These are phyloP conservation scores for Phalaenopsis aphrodite DNA, from an alignment of 106 monocot species.

Conservation along the genomic window DNA sequence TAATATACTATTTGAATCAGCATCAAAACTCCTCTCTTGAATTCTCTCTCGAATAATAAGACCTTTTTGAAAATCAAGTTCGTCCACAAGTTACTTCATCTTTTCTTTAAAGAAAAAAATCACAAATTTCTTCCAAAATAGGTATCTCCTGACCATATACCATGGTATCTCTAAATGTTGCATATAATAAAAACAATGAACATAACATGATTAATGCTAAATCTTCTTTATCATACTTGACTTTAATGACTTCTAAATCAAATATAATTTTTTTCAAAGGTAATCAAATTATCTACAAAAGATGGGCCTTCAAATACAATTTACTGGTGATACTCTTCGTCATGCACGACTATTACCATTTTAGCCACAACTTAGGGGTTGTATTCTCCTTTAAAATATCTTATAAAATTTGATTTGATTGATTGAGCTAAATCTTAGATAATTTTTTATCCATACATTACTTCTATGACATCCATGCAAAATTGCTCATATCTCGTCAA, in stretches of 20 bases:
- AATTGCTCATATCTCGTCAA: too few relatives aligned
- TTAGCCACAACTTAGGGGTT: too few relatives aligned
- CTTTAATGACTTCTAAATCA: background rate
- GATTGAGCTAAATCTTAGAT: too few relatives aligned
- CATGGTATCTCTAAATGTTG: background rate
- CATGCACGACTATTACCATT: too few relatives aligned
- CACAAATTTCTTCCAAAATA: background rate
- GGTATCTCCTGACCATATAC: background rate
- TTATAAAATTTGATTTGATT: too few relatives aligned
- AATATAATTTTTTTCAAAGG: background rate
- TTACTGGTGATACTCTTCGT: background rate
- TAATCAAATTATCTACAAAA: background rate
- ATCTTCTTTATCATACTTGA: conserved; percentile 2
- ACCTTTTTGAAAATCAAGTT: background rate
- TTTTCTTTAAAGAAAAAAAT: background rate
- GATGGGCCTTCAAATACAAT: background rate
- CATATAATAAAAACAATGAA: background rate
- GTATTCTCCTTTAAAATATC: too few relatives aligned
- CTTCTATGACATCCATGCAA: too few relatives aligned
- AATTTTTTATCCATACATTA: too few relatives aligned
- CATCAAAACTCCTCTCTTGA: background rate
- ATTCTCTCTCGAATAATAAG: background rate
- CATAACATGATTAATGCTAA: background rate
- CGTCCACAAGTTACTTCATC: background rate
- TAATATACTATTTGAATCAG: background rate